Evolutionary conservation across 805 yeast genomes (phyloP).

Genomic region (Suhomyces faveliae): DNA sequence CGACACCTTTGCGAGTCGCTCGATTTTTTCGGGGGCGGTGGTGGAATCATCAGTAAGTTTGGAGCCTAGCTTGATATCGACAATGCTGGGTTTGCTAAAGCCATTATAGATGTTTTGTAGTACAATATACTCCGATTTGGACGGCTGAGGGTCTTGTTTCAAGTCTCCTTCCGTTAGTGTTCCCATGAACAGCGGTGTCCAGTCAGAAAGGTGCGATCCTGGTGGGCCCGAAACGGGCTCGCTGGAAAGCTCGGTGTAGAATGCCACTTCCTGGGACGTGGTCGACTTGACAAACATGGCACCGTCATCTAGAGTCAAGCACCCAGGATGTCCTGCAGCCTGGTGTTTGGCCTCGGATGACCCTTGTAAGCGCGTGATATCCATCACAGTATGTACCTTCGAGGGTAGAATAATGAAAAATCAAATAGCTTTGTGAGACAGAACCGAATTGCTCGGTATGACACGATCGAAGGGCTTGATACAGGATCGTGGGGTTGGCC

Average conservation of each 20-base stretch:
- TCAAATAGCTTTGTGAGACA: no score
- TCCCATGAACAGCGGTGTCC: constrained; percentile 70
- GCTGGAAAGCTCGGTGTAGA: constrained; percentile 47
- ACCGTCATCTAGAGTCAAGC: constrained; percentile 61
- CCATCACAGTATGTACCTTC: constrained; percentile 12
- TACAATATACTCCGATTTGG: constrained; percentile 49
- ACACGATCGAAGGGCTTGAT: no score
- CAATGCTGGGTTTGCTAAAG: constrained; percentile 61
- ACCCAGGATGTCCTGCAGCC: constrained; percentile 94
- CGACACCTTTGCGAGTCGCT: constrained; percentile 63
- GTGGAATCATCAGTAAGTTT: constrained; percentile 64
- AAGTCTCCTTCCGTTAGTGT: constrained; percentile 45
- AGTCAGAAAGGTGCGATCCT: constrained; percentile 43
- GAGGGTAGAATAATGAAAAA: no score
- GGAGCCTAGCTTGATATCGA: constrained; percentile 84
- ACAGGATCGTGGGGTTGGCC: no score
- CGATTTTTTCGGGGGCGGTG: constrained; percentile 52
- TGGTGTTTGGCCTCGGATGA: constrained; percentile 43
- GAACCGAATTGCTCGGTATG: no score
- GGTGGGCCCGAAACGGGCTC: constrained; percentile 14
- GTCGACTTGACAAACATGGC: constrained; percentile 73
- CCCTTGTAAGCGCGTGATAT: neutral
- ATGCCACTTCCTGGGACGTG: constrained; percentile 63
- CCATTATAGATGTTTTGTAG: constrained; percentile 68
- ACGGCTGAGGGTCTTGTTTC: neutral